A percentile compares a stretch with the other conserved stretches of the same genome.
These are phyloP conservation scores for Zizania palustris DNA, from an alignment of 202 grass and related monocot genomes.

Conservation along the genomic window DNA sequence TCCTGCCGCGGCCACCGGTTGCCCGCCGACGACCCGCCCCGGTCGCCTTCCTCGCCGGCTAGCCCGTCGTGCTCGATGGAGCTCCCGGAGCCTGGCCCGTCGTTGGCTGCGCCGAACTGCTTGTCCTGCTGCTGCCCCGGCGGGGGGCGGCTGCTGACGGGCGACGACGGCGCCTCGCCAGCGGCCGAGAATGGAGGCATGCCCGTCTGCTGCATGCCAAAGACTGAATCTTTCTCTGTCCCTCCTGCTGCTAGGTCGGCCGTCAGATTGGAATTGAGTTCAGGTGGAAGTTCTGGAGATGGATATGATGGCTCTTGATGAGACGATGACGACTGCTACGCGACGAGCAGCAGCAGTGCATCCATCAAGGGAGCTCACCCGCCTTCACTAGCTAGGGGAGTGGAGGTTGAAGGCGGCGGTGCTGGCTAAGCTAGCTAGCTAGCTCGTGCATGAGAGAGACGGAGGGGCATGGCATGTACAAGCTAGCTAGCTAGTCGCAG, in stretches of 20 bases:
- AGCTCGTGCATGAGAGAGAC: background rate
- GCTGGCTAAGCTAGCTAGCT: too few species aligned
- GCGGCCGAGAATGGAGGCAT: constrained; percentile 53
- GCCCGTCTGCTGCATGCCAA: constrained; percentile 58
- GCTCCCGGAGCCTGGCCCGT: constrained; percentile 16
- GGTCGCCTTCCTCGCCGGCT: constrained; percentile 56
- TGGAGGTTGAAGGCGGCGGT: too few species aligned
- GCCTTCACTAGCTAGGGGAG: too few species aligned
- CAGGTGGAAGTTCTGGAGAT: background rate
- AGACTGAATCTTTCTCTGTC: constrained; percentile 11
- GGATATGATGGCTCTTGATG: background rate
- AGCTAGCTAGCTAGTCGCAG: background rate
- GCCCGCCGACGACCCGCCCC: constrained; percentile 45
- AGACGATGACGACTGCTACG: background rate
- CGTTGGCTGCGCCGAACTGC: constrained; percentile 30
- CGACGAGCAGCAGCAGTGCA: constrained; percentile 26
- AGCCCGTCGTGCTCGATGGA: constrained; percentile 48
- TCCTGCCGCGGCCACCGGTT: constrained; percentile 89
- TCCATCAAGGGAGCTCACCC: constrained; percentile 30
- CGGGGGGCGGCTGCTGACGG: constrained; percentile 69
- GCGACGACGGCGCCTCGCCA: constrained; percentile 52
- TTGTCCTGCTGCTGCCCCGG: constrained; percentile 7
- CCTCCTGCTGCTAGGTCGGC: background rate
- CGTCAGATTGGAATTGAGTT: constrained; percentile 26
- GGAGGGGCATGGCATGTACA: constrained; percentile 37